Percentiles rank a stretch among this genome's conserved stretches.
Conservation (phyloP, 306 rosid genomes). For the Acacia melanoxylon region DNA sequence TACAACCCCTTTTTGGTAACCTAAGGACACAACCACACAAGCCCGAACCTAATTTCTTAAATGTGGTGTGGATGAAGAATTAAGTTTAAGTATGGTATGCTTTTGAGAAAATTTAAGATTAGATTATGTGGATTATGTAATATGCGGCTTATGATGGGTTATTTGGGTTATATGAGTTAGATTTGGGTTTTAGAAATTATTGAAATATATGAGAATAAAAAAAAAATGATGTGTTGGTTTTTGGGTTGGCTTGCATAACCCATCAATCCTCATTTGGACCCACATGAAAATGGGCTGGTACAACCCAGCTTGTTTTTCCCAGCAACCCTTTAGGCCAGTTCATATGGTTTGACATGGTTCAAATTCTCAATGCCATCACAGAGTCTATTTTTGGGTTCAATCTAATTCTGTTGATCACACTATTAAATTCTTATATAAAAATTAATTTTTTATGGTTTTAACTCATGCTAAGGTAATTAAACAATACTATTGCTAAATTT, state of each 20-base stretch:
- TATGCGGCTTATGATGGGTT: not conserved
- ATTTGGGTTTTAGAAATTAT: not conserved
- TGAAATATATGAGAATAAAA: not conserved
- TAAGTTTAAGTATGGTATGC: not conserved
- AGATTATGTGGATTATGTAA: not conserved
- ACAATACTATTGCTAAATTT: not conserved
- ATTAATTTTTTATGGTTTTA: not conserved
- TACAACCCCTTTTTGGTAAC: not conserved
- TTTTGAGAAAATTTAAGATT: not conserved
- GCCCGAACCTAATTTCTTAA: not conserved
- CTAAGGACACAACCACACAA: not conserved
- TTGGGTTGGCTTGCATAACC: not conserved
- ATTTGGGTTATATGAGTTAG: not conserved
- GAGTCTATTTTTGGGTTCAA: not conserved
- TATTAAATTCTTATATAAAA: not conserved
- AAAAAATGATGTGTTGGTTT: not conserved
- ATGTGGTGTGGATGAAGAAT: not conserved
- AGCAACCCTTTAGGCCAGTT: not conserved
- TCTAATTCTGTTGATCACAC: not conserved
- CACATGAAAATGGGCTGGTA: not conserved
- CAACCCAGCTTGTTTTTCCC: not conserved
- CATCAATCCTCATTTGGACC: not conserved
- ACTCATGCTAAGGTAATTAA: conserved; percentile 1
- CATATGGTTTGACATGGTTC: not conserved
- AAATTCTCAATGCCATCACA: not conserved